Evolutionary conservation across 495 filamentous ascomycete species (phyloP).

Genomic region (Astrothelium subdiscretum): DNA sequence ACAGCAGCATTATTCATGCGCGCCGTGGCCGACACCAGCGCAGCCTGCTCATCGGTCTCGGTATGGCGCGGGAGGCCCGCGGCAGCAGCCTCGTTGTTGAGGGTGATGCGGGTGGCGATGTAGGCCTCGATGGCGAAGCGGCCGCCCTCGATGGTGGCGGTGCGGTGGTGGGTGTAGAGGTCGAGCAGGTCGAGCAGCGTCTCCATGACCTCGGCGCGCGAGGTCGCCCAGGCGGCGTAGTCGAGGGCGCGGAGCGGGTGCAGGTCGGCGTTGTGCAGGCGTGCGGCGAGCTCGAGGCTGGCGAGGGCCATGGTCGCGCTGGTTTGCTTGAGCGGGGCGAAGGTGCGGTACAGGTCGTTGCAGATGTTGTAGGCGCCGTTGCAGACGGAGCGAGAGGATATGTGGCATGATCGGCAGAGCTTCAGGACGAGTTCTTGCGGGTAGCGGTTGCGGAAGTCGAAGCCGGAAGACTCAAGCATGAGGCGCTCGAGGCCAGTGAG

Average conservation of each 20-base stretch:
- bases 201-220: conserved; percentile 63
- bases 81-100: conserved; percentile 63
- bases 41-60: conserved; percentile 16
- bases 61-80: conserved; percentile 44
- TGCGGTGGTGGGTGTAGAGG: conserved; percentile 70
- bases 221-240: conserved; percentile 48
- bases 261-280: conserved; percentile 44
- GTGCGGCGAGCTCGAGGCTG: conserved; percentile 67
- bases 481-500: conserved; percentile 83
- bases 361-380: conserved; percentile 63
- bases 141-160: conserved; percentile 59
- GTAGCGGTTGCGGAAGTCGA: conserved; percentile 87
- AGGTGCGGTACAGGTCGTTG: conserved; percentile 84
- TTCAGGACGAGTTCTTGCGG: conserved; percentile 77
- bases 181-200: conserved; percentile 78
- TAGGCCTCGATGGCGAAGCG: conserved; percentile 60
- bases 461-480: conserved; percentile 85
- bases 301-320: conserved; percentile 67
- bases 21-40: not conserved
- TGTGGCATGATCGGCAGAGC: conserved; percentile 43
- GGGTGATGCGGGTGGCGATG: conserved; percentile 68
- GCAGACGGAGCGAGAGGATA: conserved; percentile 38
- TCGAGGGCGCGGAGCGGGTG: conserved; percentile 29
- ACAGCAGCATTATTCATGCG: conserved; percentile 25
- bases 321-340: conserved; percentile 78